Evolutionary conservation across 768 basidiomycete species (phyloP).

Genomic region (Phylloporus sp.): DNA sequence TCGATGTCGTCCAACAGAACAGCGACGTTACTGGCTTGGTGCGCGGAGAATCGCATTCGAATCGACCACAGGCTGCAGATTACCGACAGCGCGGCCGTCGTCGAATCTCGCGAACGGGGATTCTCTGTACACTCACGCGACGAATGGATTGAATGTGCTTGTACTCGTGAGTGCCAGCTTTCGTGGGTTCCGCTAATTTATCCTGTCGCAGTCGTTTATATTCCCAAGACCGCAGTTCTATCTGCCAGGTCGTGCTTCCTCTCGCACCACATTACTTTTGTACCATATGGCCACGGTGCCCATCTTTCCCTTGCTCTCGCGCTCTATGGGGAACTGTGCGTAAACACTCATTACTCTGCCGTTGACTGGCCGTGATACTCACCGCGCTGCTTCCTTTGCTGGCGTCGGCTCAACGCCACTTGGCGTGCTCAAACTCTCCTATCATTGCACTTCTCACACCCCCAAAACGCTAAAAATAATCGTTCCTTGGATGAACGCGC

Average conservation of each 20-base stretch:
- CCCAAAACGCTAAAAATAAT: slow-evolving; percentile 17
- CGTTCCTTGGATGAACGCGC: slow-evolving; percentile 16
- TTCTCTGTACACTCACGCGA: slow-evolving; percentile 24
- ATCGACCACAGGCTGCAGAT: slow-evolving; percentile 47
- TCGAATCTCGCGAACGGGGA: slow-evolving; percentile 1
- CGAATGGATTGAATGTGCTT: slow-evolving; percentile 17
- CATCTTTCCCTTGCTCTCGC: slow-evolving; percentile 61
- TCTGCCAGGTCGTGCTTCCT: slow-evolving; percentile 56
- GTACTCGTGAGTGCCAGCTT: slow-evolving; percentile 31
- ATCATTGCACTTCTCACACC: slow-evolving; percentile 9
- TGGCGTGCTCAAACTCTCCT: slow-evolving; percentile 2
- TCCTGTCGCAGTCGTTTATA: slow-evolving; percentile 50
- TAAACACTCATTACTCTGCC: slow-evolving; percentile 5
- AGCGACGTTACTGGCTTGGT: slow-evolving; percentile 44
- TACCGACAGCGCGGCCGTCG: slow-evolving; percentile 1
- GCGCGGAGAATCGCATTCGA: slow-evolving; percentile 39
- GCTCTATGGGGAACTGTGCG: slow-evolving; percentile 64
- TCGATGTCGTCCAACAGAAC: slow-evolving; percentile 20
- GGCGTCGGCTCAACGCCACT: slow-evolving; percentile 13
- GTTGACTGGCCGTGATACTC: slow-evolving; percentile 5
- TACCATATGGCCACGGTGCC: slow-evolving; percentile 54
- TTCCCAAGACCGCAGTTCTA: slow-evolving; percentile 59
- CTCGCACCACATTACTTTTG: slow-evolving; percentile 39
- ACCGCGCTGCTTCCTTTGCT: slow-evolving; percentile 4
- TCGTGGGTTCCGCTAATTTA: slow-evolving; percentile 4